Evolutionary conservation across 1,284 basidiomycete species (phyloP), one percentile per base, ranked within the genome.

Genomic region (Trametes pubescens): DNA sequence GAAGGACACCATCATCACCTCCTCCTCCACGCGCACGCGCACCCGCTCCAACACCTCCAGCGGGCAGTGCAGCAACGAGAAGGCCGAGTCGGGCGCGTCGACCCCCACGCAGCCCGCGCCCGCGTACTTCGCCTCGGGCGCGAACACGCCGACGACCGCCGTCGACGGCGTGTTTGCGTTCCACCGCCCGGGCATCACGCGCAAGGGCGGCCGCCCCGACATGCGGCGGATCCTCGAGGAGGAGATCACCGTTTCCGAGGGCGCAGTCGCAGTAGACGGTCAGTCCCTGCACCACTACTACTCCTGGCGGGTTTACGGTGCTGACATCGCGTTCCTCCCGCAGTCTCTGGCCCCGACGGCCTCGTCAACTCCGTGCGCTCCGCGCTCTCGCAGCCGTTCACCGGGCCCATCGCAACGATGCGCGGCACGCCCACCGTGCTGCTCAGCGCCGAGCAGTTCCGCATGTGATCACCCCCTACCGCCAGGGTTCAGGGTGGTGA

Each of bases 191-290:
- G 49, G 51, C 22, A 47, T 64, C 40, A n/a, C 51, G 52, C 61
- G 52, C 13, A 54, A 37, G 57, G 13, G 29, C 40, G 65, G 67
- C 48, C 57, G 71, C 46, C 69, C 69, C 51, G 64, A 69, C 56
- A 53, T 71, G 40, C 59, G 51, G 51, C 52, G 16, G 49, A 62
- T 72, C 51, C 60, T 72, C 11, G 65, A 69, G 59, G 67, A 67
- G 34, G 69, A 66, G 46, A 48, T 72, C 53, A 58, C 64, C 16
- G 62, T 63, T n/a, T 58, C 69, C 44, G 37, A 52, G 22, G 71
- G 69, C 46, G 43, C 68, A 9, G 71, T 72, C 22, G 66, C 71
- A 0, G 71, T 72, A 16, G 71, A 72, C 60, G 67, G 71, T 69
- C 53, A 47, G 68, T 71, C 13, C 22, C 38, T 38, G 6, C 57